These are phyloP conservation scores for Lactuca sativa DNA, from an alignment of 129 eudicot species.

Conservation along the genomic window DNA sequence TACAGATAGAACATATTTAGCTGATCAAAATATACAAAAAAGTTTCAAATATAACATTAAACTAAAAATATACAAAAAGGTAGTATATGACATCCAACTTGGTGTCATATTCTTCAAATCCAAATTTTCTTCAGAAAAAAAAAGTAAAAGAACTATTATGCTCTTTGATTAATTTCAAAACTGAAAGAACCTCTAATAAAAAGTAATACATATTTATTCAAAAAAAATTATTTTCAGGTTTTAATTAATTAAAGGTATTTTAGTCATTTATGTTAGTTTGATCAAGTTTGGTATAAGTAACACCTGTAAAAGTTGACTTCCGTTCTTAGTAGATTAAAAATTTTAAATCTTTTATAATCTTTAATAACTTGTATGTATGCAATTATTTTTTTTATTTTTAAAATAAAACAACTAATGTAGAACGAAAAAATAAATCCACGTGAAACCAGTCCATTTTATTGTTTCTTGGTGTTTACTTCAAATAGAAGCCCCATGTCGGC, in stretches of 20 bases:
- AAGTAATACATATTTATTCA: too few species aligned
- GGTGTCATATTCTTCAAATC: background rate
- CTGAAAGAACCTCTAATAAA: too few species aligned
- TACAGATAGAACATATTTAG: background rate
- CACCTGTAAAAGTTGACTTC: background rate
- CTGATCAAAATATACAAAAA: background rate
- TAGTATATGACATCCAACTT: background rate
- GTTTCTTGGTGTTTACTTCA: constrained; percentile 18
- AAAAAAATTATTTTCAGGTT: too few species aligned
- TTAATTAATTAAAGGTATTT: too few species aligned
- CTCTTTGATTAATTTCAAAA: too few species aligned
- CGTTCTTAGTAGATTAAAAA: background rate
- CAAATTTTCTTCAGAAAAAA: too few species aligned
- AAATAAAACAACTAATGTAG: background rate
- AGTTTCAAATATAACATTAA: background rate
- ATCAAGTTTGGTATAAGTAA: too few species aligned
- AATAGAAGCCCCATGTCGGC: constrained; percentile 22
- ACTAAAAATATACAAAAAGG: too few species aligned
- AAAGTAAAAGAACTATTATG: background rate
- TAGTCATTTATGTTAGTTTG: too few species aligned
- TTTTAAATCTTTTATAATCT: background rate
- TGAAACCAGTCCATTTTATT: constrained; percentile 23
- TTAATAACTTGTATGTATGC: background rate
- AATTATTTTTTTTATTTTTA: too few species aligned
- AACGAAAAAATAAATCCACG: constrained; percentile 4